phyloP scores from a whole-genome alignment of 345 rosid species.

The Kernera saxatilis region DNA sequence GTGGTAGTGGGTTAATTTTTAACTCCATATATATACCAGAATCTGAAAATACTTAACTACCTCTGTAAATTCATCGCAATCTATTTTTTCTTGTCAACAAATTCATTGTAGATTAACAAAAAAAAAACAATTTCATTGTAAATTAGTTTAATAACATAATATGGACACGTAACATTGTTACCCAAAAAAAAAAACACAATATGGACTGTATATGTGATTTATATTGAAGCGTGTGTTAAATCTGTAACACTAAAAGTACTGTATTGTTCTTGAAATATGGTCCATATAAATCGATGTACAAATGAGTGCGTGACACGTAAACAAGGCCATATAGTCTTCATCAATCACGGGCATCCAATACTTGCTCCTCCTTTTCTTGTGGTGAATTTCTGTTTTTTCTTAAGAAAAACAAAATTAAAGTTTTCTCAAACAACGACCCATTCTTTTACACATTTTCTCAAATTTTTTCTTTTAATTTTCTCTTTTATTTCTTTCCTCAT shows the following conservation, averaged over 20 bases:
- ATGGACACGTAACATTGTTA: too few species aligned
- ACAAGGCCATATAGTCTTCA: neutral
- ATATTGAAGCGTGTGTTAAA: neutral
- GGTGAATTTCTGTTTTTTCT: neutral
- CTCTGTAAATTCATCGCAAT: neutral
- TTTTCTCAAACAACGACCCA: slow-evolving; percentile 8
- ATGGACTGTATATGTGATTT: too few species aligned
- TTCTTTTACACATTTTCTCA: slow-evolving; percentile 7
- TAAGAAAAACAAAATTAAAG: neutral
- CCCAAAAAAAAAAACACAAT: too few species aligned
- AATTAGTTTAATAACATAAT: neutral
- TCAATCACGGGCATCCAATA: slow-evolving; percentile 16
- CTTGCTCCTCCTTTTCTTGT: neutral
- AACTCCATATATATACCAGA: too few species aligned
- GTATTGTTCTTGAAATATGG: neutral
- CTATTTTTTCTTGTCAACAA: neutral
- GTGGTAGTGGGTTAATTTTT: too few species aligned
- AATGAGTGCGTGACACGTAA: slow-evolving; percentile 13
- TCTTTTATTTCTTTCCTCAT: neutral
- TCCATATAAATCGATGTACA: neutral
- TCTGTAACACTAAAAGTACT: too few species aligned
- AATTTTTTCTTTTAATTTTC: neutral
- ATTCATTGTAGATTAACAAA: neutral
- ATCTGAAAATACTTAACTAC: neutral
- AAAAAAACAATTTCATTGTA: neutral